These are phyloP conservation scores for Apiospora kogelbergensis DNA, from an alignment of 2,329 filamentous ascomycete species.

Conservation along the genomic window DNA sequence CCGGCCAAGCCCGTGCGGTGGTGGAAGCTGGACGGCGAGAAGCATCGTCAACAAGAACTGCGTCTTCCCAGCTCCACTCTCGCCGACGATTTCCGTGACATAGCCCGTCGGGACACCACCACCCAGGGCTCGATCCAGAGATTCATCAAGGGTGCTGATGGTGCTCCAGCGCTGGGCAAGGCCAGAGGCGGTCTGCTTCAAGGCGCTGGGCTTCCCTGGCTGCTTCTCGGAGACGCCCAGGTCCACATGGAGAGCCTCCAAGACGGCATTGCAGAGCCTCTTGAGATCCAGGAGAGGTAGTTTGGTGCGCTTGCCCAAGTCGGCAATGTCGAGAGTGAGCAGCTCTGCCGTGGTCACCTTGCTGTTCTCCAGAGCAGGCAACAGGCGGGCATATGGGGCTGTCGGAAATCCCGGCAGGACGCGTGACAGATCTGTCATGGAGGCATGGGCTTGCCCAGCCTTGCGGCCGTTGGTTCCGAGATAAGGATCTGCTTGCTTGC, in stretches of 20 bases:
- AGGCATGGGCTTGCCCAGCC: conserved; percentile 17
- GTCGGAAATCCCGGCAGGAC: conserved; percentile 79
- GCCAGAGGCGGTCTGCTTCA: conserved; percentile 37
- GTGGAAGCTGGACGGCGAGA: conserved; percentile 78
- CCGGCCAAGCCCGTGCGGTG: conserved; percentile 68
- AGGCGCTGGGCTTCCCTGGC: conserved; percentile 11
- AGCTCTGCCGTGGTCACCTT: conserved; percentile 79
- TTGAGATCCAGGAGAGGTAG: conserved; percentile 80
- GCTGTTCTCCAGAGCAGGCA: conserved; percentile 78
- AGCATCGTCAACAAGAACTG: conserved; percentile 86
- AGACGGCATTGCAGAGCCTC: conserved; percentile 66
- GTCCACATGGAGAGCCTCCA: conserved; percentile 66
- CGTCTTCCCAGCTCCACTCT: conserved; percentile 93
- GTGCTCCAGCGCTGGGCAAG: conserved; percentile 45
- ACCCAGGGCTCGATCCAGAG: conserved; percentile 67
- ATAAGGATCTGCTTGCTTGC: neutral
- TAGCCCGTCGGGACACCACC: conserved; percentile 81
- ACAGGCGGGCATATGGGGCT: conserved; percentile 68
- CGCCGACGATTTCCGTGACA: conserved; percentile 87
- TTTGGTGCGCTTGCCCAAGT: conserved; percentile 83
- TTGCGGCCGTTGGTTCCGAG: conserved; percentile 18
- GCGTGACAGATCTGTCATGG: conserved; percentile 83
- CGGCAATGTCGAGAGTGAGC: conserved; percentile 76
- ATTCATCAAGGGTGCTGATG: conserved; percentile 79
- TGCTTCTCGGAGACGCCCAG: conserved; percentile 37